Base-by-base conservation (phyloP, 1,139 yeast species). In the Meyerozyma guilliermondii region DNA sequence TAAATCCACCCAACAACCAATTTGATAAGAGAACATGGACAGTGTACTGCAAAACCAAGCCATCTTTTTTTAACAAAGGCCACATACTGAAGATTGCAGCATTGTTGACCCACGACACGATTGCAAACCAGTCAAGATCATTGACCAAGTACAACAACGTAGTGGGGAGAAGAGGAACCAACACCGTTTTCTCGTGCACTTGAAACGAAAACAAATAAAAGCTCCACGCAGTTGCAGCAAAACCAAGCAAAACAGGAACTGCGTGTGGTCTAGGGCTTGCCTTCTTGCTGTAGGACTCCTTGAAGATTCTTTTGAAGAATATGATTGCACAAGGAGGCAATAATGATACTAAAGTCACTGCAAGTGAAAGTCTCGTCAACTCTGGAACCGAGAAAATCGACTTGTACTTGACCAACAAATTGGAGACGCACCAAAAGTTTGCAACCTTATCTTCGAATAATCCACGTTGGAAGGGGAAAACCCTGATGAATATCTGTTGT, bases 361-460 rank as follows among this genome's bases (percentile, higher is more conserved):
- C 45, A 40, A 91, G 63, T 3, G 97, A 82, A 17, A 82, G 52
- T 38, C 69, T 60, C 43, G 87, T 85, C 35, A 92, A 68, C 54
- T 85, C 77, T 3, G 69, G 63, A n/a, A 72, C 68, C 2, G 79
- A 63, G 51, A 86, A 83, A 0, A 74, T 46, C 3, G 65, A 57
- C 50, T 78, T 81, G 55, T 88, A 83, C 59, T 92, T 92, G 56
- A 91, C 60, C 10, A 88, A 51, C 0, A 86, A 71, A 60, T 92
- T 92, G 2, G 89, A 69, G 8, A 95, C 83, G 61, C 98, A 91
- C 99, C 99, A 92, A 54, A 92, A 83, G 58, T 91, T 92, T 40
- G 96, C 97, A 11, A 94, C 98, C 61, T 92, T 92, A 59, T 92
- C 98, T 62, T 92, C 98, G 72, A 94, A 92, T n/a, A 94, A 73